These are phyloP conservation scores for Bruguiera hainesii DNA, from an alignment of 441 rosid species.

Conservation along the genomic window DNA sequence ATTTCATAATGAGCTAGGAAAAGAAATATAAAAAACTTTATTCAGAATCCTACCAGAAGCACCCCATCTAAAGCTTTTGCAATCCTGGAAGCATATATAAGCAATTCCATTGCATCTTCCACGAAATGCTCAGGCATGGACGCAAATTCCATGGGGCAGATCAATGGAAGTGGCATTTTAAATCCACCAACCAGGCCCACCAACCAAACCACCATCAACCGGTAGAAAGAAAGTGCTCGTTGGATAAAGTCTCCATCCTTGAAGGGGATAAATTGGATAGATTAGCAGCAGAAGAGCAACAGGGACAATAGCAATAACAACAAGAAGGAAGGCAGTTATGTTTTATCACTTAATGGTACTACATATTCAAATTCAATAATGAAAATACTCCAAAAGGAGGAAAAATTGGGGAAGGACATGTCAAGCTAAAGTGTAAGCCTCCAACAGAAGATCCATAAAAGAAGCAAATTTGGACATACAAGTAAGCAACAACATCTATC, in stretches of 20 bases:
- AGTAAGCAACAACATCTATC: no score
- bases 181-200: constrained; percentile 94
- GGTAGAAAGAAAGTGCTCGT: constrained; percentile 80
- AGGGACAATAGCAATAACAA: no score
- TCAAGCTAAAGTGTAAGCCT: no score
- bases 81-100: constrained; percentile 88
- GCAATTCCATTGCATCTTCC: constrained; percentile 97
- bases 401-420: no score
- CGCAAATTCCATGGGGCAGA: constrained; percentile 94
- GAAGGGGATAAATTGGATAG: constrained; percentile 10
- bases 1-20: neutral
- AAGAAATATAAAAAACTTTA: constrained; percentile 9
- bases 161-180: constrained; percentile 83
- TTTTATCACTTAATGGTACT: neutral
- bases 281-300: neutral
- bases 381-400: no score
- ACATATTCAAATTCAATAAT: no score
- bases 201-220: constrained; percentile 87
- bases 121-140: constrained; percentile 98
- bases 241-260: constrained; percentile 85
- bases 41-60: constrained; percentile 50
- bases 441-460: no score
- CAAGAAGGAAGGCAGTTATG: neutral
- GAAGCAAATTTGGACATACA: no score
- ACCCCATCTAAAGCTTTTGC: constrained; percentile 89